Percentiles rank a stretch among this genome's conserved stretches.
These are phyloP conservation scores for Glycine latifolia DNA, from an alignment of 306 rosid genomes.

Conservation along the genomic window DNA sequence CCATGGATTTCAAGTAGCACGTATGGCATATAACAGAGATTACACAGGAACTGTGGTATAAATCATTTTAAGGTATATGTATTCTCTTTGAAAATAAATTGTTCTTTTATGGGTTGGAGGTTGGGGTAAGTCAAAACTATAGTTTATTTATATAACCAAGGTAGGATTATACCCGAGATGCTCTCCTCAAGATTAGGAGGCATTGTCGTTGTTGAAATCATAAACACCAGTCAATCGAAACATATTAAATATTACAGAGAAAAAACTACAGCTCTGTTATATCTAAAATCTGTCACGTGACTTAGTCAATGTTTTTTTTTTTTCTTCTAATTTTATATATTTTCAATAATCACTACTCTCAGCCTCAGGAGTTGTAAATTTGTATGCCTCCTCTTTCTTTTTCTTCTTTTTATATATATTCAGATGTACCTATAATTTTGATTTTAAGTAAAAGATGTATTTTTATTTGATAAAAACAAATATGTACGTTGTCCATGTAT, in stretches of 20 bases:
- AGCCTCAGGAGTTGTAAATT: background rate
- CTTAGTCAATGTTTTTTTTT: background rate
- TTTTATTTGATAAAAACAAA: background rate
- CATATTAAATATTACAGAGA: background rate
- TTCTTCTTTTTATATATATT: too few species aligned
- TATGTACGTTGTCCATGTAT: background rate
- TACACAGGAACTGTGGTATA: background rate
- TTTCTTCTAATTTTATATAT: background rate
- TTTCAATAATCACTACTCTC: background rate
- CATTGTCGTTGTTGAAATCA: conserved; percentile 16
- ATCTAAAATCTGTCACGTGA: conserved; percentile 20
- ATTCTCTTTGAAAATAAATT: background rate
- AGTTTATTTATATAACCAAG: background rate
- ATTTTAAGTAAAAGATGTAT: too few species aligned
- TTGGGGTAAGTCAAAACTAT: background rate
- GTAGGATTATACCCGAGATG: conserved; percentile 26
- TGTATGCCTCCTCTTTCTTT: background rate
- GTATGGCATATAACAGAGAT: background rate
- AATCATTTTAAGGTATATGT: background rate
- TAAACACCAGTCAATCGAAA: conserved; percentile 30
- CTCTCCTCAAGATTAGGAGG: conserved; percentile 41
- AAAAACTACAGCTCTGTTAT: background rate
- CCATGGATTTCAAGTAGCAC: background rate
- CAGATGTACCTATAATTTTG: too few species aligned
- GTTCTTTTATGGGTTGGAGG: background rate